A percentile compares a stretch with the other conserved stretches of the same genome.
These are phyloP conservation scores for Vicia faba DNA, from an alignment of 306 rosid species.

Conservation along the genomic window DNA sequence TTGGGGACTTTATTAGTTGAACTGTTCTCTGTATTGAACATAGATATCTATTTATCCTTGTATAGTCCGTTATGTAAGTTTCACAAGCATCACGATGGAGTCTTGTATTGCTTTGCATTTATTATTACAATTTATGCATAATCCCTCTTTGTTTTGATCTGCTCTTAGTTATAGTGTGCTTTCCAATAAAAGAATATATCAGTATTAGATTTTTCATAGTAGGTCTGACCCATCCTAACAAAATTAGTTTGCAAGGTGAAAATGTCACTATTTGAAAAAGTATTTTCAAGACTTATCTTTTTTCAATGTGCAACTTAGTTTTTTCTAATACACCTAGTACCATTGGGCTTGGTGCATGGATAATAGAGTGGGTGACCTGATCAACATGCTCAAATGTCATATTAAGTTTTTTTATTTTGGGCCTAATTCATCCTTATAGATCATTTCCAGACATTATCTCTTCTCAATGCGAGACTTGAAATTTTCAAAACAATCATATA, in stretches of 20 bases:
- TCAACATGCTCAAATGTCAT: not conserved
- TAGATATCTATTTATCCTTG: constrained; percentile 27
- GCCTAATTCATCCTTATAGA: not conserved
- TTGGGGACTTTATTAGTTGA: constrained; percentile 21
- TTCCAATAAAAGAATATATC: constrained; percentile 20
- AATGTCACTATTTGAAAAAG: not conserved
- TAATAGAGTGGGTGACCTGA: not conserved
- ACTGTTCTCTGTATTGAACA: constrained; percentile 13
- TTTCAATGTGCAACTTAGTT: not conserved
- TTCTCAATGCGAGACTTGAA: not conserved
- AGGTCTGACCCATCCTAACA: not conserved
- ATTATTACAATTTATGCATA: constrained; percentile 7
- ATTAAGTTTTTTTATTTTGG: not conserved
- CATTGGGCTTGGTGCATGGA: not conserved
- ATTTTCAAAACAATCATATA: not conserved
- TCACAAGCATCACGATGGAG: constrained; percentile 34
- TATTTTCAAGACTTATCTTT: not conserved
- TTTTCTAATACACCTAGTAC: not conserved
- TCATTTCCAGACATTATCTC: not conserved
- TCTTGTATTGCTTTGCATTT: constrained; percentile 26
- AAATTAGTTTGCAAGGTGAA: not conserved
- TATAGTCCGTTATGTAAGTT: constrained; percentile 21
- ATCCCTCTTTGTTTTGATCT: constrained; percentile 9
- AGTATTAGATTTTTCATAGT: not conserved
- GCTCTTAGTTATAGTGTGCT: constrained; percentile 17